Base-by-base conservation (phyloP, 345 rosid species). In the Odontarrhena argentea region DNA sequence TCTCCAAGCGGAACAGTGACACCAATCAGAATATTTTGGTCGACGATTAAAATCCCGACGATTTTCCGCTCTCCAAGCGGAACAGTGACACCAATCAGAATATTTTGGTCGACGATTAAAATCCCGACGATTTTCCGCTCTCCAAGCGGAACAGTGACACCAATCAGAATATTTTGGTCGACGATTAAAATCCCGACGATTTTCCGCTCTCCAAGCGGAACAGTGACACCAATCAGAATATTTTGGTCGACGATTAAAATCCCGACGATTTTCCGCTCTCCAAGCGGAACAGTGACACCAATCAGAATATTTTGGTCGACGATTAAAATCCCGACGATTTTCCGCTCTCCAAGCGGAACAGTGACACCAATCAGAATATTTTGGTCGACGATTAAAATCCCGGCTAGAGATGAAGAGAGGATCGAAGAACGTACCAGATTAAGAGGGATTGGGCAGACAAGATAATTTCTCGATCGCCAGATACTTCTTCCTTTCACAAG, bases 351-450 rank as follows among this genome's bases (percentile, higher is more conserved):
- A 53, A 52, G 4, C 67, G 14, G 7, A 60, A 52, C 10, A 50
- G 7, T 41, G 48, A 58, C 24, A n/a, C 13, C 18, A 43, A 1
- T 43, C 13, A 43, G 47, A 43, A 43, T n/a, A 43, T 13, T 44
- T 44, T 13, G 47, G n/a, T n/a, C 49, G 38, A 42, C 22, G 37
- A 59, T 40, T 40, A 24, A 24, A 57, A 18, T 11, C 36, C 35
- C n/a, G n/a, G n/a, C n/a, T n/a, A n/a, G n/a, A n/a, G n/a, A n/a
- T n/a, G n/a, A n/a, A n/a, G n/a, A n/a, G n/a, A n/a, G n/a, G n/a
- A n/a, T n/a, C n/a, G n/a, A n/a, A n/a, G n/a, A n/a, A 7, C 44
- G 44, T 47, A 48, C 67, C 67, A 35, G 55, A 46, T 34, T n/a
- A 46, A 61, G 12, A 18, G 7, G 35, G 67, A 47, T 36, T 62